phyloP scores from a whole-genome alignment of 2,329 filamentous ascomycete genomes.

The Pseudogymnoascus sp. region DNA sequence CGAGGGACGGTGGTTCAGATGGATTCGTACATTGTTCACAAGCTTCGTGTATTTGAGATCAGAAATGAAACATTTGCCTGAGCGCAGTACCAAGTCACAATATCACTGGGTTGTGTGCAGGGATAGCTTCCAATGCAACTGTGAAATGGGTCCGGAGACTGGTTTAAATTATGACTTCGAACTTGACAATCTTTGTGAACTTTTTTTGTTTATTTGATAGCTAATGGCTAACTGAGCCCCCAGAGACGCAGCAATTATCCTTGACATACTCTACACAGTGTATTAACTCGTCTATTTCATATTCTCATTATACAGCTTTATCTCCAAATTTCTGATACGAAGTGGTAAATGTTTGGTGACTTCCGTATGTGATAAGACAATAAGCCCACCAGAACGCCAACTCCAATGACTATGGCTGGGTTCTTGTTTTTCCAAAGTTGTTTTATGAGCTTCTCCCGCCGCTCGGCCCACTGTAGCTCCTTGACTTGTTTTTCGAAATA shows the following conservation, averaged over 20 bases:
- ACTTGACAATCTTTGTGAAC: neutral
- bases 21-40: constrained; percentile 6
- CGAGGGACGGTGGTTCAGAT: constrained; percentile 8
- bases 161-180: neutral
- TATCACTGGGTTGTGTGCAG: neutral
- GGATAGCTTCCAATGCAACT: constrained; percentile 2
- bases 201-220: neutral
- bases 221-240: neutral
- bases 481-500: constrained; percentile 64
- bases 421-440: constrained; percentile 56
- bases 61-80: constrained; percentile 9
- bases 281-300: neutral
- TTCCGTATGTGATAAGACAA: constrained; percentile 60
- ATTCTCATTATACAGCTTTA: neutral
- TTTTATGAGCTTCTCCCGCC: constrained; percentile 40
- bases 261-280: neutral
- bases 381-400: constrained; percentile 58
- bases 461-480: constrained; percentile 62
- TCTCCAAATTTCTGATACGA: neutral
- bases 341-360: constrained; percentile 26
- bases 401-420: constrained; percentile 51
- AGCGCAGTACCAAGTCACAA: constrained; percentile 1
- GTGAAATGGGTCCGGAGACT: neutral
- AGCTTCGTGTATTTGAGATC: constrained; percentile 7
- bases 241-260: neutral